Base-by-base conservation (phyloP, 352 stramenopile species). In the Globisporangium rhizosaccharum region DNA sequence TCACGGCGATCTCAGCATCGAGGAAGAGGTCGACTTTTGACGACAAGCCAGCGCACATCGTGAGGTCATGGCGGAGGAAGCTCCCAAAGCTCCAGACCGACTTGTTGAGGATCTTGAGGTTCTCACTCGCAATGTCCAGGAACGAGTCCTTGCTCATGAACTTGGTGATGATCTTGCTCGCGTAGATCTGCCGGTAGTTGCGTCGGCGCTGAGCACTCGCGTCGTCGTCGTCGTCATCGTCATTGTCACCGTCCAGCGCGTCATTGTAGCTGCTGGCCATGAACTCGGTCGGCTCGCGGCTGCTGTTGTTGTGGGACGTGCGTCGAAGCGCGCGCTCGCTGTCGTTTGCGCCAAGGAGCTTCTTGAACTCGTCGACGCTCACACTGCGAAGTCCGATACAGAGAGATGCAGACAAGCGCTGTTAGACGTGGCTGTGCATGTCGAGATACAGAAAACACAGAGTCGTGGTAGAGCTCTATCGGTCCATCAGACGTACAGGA, bases 291-390 rank as follows among this genome's bases (percentile, higher is more conserved):
- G 41, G 15, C 36, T 45, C 14, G 44, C 36, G 44, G 30, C 28
- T 45, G 23, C 3, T 46, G 50, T 33, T 41, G 46, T 8, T 52
- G 37, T 23, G 2, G n/a, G 10, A 37, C 42, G 44, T 14, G 17
- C 6, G 49, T 5, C 20, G 17, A 26, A 49, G 48, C 48, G 71
- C 49, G 33, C 39, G 45, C 47, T 49, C 44, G 44, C 57, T 55
- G n/a, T 56, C 41, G 51, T 37, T 10, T 47, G 51, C 44, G 37
- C 64, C 50, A 12, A 90, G 64, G 9, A 91, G 71, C 51, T 90
- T 90, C 71, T 94, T 94, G 70, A 92, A 94, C 64, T 94, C 85
- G 25, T 94, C 85, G 4, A 94, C 85, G 47, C 82, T 92, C 58
- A 94, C 85, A 15, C 76, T 86, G 46, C 17, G 18, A 17, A 4